Evolutionary conservation across 2,329 filamentous ascomycete genomes (phyloP).

Genomic region (Colletotrichum lindemuthianum): DNA sequence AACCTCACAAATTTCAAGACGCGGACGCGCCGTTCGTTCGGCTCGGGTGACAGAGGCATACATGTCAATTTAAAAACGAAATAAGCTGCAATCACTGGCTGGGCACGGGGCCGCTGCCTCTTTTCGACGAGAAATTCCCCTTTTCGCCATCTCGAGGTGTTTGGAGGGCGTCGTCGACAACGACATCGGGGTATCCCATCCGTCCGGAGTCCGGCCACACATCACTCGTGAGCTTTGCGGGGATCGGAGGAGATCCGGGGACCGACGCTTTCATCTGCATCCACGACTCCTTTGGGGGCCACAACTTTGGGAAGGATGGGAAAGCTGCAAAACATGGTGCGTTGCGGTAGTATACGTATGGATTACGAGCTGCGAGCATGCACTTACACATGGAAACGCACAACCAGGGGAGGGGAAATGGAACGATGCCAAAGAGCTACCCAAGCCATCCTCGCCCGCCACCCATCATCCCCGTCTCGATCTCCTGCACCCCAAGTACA

Average conservation of each 20-base stretch:
- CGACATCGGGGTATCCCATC: constrained; percentile 5
- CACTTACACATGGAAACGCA: not conserved
- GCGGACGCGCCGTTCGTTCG: too few species aligned
- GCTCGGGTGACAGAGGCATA: too few species aligned
- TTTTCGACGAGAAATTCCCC: too few species aligned
- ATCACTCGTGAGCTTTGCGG: constrained; percentile 11
- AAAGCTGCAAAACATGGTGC: not conserved
- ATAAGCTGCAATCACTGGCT: too few species aligned
- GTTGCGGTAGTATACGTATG: not conserved
- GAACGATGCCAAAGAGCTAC: constrained; percentile 7
- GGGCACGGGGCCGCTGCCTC: too few species aligned
- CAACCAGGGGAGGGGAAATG: constrained; percentile 6
- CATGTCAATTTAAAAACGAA: too few species aligned
- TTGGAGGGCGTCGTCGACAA: not conserved
- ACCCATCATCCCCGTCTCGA: not conserved
- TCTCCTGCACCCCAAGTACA: constrained; percentile 9
- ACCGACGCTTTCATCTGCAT: not conserved
- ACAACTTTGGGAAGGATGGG: not conserved
- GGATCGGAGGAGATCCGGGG: constrained; percentile 21
- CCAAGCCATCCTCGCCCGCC: too few species aligned
- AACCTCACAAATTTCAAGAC: too few species aligned
- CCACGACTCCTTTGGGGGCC: too few species aligned
- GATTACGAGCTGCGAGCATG: not conserved
- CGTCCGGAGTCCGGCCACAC: not conserved
- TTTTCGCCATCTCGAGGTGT: too few species aligned